Evolutionary conservation across 108 stramenopile genomes (phyloP), one percentile per base, ranked within the genome.

Genomic region (Mayamaea pseudoterrestris): DNA sequence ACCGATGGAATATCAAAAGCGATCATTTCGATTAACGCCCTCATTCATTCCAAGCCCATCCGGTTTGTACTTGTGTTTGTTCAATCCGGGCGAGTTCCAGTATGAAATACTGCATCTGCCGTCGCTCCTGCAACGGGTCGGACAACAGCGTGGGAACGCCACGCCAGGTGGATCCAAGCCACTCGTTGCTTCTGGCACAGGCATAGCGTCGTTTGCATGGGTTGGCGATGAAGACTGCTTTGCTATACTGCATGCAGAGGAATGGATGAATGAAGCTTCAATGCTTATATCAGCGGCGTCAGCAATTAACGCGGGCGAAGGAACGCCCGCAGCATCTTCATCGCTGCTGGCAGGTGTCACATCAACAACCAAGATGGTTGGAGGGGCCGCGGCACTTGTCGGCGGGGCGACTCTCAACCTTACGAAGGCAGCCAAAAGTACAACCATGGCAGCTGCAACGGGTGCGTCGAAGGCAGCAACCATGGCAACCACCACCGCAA

Each of bases 161-260:
- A 17, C 32, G 16, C n/a, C 47, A 1, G 34, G 30, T 5, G 17
- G 25, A 3, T 51, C 30, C 9, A 55, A 67, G 14, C 78, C 87
- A 2, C 59, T 73, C 2, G 78, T 83, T 1, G 80, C 80, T 22
- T 61, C 53, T 13, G 87, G 82, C 23, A 68, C 39, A 34, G 71
- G 63, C n/a, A 66, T 84, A 14, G 40, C 66, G 3, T 74, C 75
- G 6, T 81, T 89, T 66, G 82, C 82, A 7, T 89, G 87, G 87
- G 50, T 89, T 6, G 87, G 82, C 2, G 78, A 82, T 50, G 73
- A 74, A 40, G 87, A 89, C 39, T 49, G 69, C 8, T 89, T 71
- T 61, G 68, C 74, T 24, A 30, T 78, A 17, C 37, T 78, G 21
- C 63, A 71, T 39, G 62, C 66, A 47, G 66, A 66, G 12, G 63